Base-by-base conservation (phyloP, 106 monocot species). In the Platanthera guangdongensis region DNA sequence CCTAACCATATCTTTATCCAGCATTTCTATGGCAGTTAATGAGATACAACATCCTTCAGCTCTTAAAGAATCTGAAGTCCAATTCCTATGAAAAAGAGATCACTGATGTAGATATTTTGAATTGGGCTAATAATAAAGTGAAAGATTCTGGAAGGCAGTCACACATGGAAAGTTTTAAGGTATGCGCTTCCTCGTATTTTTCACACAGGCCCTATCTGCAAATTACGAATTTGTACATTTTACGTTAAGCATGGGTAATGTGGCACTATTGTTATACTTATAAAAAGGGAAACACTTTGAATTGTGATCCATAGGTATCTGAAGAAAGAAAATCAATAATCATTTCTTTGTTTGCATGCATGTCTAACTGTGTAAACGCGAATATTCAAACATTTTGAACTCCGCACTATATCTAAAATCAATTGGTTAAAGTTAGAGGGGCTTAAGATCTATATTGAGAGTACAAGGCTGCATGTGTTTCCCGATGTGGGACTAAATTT, bases 21-120 rank as follows among this genome's bases (percentile, higher is more conserved):
- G 89, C 86, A 47, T 89, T 82, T 73, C 70, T 89, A 50, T 89
- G 89, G 89, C 89, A 89, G 53, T 79, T 89, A 77, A 89, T 89
- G 89, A 79, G 89, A 8, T 89, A 72, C 75, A 89, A 89, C 53
- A 86, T 89, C 64, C 89, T 89, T 9, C 89, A 86, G 73, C 89
- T 89, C 75, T 63, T 89, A 54, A 89, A 79, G 80, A 89, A 89
- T 53, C 75, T 89, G 72, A 79, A 82, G 74, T 84, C 64, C 63
- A 74, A 84, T 77, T 89, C 89, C 47, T 75, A 47, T 82, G 82
- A 82, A 71, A 89, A 80, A 77, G 89, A 89, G 68, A 84, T 86
- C 47, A 84, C 74, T 74, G 89, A 89, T 80, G 57, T 28, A 49
- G 84, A 89, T 82, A 89, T 89, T 75, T 82, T 89, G 57, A 78